Evolutionary conservation across 768 basidiomycete genomes (phyloP).

Genomic region (Phanerochaete sordida): DNA sequence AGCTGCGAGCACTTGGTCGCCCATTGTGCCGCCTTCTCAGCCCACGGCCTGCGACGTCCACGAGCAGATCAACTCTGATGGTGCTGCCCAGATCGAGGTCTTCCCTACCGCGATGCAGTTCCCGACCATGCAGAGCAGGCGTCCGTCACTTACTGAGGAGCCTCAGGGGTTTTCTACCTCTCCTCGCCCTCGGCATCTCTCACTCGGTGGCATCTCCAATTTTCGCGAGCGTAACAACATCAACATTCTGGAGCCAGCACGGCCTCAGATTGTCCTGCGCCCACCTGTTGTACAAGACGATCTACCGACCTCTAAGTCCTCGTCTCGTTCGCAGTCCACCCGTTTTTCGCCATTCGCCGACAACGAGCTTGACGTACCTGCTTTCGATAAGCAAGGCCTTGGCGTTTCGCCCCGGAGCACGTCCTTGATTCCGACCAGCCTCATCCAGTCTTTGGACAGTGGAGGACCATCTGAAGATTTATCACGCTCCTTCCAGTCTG

Average conservation of each 20-base stretch:
- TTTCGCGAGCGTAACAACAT: constrained; percentile 16
- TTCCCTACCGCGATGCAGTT: constrained; percentile 13
- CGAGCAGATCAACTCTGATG: constrained; percentile 15
- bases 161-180: constrained; percentile 17
- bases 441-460: constrained; percentile 52
- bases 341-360: constrained; percentile 58
- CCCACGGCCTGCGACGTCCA: constrained; percentile 12
- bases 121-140: constrained; percentile 4
- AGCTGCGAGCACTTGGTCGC: constrained; percentile 15
- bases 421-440: constrained; percentile 52
- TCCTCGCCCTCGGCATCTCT: constrained; percentile 22
- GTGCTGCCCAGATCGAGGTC: constrained; percentile 14
- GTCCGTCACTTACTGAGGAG: constrained; percentile 16
- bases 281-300: constrained; percentile 41
- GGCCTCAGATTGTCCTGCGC: constrained; percentile 21
- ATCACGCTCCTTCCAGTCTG: constrained; percentile 48
- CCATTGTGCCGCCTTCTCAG: constrained; percentile 9
- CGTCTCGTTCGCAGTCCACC: constrained; percentile 19
- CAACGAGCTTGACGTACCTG: constrained; percentile 23
- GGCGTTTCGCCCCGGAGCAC: constrained; percentile 40
- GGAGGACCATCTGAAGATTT: constrained; percentile 24
- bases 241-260: constrained; percentile 8
- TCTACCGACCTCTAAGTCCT: constrained; percentile 26
- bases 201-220: constrained; percentile 24
- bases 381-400: constrained; percentile 25